Percentiles rank a stretch among this genome's conserved stretches.
Conservation (phyloP, 129 eudicot genomes). For the Pulicaria dysenterica region DNA sequence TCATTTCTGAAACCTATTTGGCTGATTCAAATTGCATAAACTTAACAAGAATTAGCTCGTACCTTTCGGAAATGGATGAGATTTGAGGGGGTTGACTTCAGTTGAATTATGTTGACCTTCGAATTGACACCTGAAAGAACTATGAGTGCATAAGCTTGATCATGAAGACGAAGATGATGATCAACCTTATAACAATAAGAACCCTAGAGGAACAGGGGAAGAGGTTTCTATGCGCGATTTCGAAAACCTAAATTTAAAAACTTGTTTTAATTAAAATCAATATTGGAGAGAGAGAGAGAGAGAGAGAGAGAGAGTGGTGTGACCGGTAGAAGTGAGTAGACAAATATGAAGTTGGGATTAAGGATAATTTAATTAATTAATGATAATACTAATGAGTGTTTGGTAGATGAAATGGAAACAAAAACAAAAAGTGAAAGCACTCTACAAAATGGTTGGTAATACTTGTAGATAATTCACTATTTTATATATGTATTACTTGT, state of each 20-base stretch:
- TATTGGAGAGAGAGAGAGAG: conserved; percentile 23
- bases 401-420: conserved; percentile 14
- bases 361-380: neutral
- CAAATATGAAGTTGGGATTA: conserved; percentile 13
- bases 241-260: neutral
- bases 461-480: too few relatives aligned
- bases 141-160: conserved; percentile 7
- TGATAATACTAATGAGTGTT: conserved; percentile 13
- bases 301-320: conserved; percentile 28
- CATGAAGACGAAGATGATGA: neutral
- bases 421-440: neutral
- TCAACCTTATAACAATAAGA: conserved; percentile 14
- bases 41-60: conserved; percentile 19
- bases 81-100: neutral
- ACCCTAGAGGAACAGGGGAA: conserved; percentile 24
- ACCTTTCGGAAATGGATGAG: conserved; percentile 27
- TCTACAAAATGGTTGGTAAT: neutral
- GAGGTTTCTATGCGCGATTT: conserved; percentile 36
- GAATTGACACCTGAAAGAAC: conserved; percentile 4
- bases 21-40: conserved; percentile 13
- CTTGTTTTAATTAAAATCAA: conserved; percentile 28
- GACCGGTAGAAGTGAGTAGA: conserved; percentile 24
- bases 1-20: neutral
- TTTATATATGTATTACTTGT: neutral
- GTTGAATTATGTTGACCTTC: conserved; percentile 23